A percentile compares a stretch with the other conserved stretches of the same genome.
Conservation (phyloP, 208 protist genomes). For the Herpetomonas muscarum region DNA sequence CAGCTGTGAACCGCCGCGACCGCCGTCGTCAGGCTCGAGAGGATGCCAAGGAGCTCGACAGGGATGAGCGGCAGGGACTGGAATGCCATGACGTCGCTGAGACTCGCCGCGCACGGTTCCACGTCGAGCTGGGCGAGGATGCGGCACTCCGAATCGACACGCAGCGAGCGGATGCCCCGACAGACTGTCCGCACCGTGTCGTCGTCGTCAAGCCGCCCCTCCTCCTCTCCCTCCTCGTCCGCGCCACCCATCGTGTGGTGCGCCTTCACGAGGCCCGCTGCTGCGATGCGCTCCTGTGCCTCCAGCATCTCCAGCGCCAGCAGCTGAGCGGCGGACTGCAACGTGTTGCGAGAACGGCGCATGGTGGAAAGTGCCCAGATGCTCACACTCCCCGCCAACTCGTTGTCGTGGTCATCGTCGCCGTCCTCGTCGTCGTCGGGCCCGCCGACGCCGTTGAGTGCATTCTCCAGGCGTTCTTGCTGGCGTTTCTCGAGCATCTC, state of each 20-base stretch:
- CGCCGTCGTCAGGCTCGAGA: constrained; percentile 47
- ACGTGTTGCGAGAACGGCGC: not conserved
- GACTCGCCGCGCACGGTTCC: constrained; percentile 42
- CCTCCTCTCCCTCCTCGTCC: not conserved
- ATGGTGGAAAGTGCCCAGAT: not conserved
- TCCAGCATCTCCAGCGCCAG: not conserved
- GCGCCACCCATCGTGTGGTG: not conserved
- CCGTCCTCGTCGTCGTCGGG: too few species aligned
- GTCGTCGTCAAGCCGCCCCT: not conserved
- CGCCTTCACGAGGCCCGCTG: not conserved
- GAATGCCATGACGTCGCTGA: constrained; percentile 64
- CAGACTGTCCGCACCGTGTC: constrained; percentile 21
- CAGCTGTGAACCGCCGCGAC: constrained; percentile 44
- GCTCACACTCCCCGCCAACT: not conserved
- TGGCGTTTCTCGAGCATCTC: too few species aligned
- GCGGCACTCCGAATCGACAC: constrained; percentile 54
- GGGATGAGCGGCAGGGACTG: constrained; percentile 20
- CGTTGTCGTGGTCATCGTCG: too few species aligned
- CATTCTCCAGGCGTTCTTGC: too few species aligned
- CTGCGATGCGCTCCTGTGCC: not conserved
- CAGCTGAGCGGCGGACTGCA: not conserved
- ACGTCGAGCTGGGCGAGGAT: constrained; percentile 63
- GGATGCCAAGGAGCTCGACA: constrained; percentile 36
- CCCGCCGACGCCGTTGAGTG: too few species aligned
- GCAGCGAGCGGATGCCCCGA: constrained; percentile 38